A percentile compares a stretch with the other conserved stretches of the same genome.
Evolutionary conservation across 2,329 filamentous ascomycete genomes (phyloP).

Genomic region (Penicillium sp.): DNA sequence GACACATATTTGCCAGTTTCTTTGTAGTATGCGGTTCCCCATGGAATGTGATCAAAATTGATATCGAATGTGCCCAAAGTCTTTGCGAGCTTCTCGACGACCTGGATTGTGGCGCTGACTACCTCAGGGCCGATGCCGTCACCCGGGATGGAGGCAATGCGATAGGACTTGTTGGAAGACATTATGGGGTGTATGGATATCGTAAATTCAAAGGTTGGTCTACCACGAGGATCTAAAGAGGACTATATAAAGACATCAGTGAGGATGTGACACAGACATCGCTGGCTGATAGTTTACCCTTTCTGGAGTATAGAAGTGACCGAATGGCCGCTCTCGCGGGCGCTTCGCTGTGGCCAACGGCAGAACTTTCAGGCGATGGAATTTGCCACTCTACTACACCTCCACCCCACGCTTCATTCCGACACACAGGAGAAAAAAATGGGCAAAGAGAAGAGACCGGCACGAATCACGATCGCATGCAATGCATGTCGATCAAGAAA

Average conservation of each 20-base stretch:
- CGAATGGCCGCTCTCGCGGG: neutral
- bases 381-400: conserved; percentile 1
- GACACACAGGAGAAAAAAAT: conserved; percentile 10
- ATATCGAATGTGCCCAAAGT: conserved; percentile 50
- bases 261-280: neutral
- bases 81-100: conserved; percentile 49
- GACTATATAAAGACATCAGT: neutral
- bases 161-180: conserved; percentile 37
- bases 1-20: conserved; percentile 57
- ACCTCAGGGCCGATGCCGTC: conserved; percentile 68
- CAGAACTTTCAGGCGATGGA: conserved; percentile 23
- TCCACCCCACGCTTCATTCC: neutral
- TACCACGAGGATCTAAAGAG: neutral
- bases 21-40: conserved; percentile 46
- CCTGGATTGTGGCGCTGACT: conserved; percentile 56
- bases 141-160: conserved; percentile 62
- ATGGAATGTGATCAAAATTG: conserved; percentile 52
- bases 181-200: conserved; percentile 1
- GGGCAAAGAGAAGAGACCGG: conserved; percentile 28
- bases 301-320: neutral
- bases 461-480: conserved; percentile 44
- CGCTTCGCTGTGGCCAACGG: neutral
- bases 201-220: neutral
- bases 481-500: conserved; percentile 46
- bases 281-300: conserved; percentile 13